Evolutionary conservation across 2,329 filamentous ascomycete species (phyloP).

Genomic region (Xylariales sp.): DNA sequence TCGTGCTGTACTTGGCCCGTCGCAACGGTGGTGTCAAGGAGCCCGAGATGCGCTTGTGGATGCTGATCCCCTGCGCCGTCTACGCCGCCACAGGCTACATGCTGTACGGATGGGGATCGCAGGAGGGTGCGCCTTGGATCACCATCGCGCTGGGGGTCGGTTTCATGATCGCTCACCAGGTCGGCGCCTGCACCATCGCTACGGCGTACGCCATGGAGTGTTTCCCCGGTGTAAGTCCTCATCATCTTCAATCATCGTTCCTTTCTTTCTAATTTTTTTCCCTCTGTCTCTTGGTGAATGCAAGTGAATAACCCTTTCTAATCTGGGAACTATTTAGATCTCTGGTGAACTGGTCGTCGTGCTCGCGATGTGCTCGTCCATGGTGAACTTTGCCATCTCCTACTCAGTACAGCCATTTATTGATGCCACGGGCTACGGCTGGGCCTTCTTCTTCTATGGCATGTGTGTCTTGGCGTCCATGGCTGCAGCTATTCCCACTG

Average conservation of each 20-base stretch:
- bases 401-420: conserved; percentile 2
- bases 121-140: background rate
- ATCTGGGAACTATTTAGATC: background rate
- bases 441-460: conserved; percentile 2
- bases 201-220: conserved; percentile 3
- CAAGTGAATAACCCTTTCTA: too few relatives aligned
- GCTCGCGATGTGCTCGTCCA: conserved; percentile 2
- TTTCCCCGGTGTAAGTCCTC: conserved; percentile 3
- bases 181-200: conserved; percentile 1
- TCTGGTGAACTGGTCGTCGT: conserved; percentile 3
- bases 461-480: conserved; percentile 1
- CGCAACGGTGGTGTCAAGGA: conserved; percentile 29
- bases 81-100: conserved; percentile 1
- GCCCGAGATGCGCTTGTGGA: conserved; percentile 33
- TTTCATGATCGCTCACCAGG: conserved; percentile 1
- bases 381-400: conserved; percentile 1
- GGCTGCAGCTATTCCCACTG: background rate
- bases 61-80: conserved; percentile 17
- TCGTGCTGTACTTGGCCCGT: conserved; percentile 26
- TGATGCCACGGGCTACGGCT: background rate
- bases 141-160: background rate
- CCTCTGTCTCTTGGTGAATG: too few relatives aligned
- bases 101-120: conserved; percentile 2
- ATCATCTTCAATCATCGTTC: background rate
- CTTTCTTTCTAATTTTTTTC: background rate